Conservation (phyloP, 1,284 basidiomycete genomes). For the Paramarasmius palmivorus region DNA sequence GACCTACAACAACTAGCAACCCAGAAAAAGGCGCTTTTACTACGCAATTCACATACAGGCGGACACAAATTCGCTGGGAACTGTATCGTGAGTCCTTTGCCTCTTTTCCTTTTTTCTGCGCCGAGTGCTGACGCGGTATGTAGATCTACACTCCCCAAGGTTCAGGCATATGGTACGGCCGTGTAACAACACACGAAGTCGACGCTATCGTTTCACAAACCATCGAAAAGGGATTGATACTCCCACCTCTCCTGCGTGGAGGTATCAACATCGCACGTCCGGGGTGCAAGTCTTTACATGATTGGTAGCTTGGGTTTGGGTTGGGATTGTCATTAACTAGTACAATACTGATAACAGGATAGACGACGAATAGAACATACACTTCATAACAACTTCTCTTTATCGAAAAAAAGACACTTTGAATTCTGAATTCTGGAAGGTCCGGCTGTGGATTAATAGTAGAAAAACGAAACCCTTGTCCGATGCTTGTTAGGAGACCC, state of each 20-base stretch:
- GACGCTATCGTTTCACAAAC: slow-evolving; percentile 87
- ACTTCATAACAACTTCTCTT: too few relatives aligned
- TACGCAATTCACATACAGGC: slow-evolving; percentile 87
- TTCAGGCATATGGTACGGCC: slow-evolving; percentile 88
- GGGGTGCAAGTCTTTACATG: slow-evolving; percentile 65
- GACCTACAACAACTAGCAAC: slow-evolving; percentile 25
- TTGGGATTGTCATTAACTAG: too few relatives aligned
- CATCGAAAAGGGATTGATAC: slow-evolving; percentile 78
- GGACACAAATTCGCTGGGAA: slow-evolving; percentile 93
- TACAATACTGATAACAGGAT: not conserved
- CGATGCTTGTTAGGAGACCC: too few relatives aligned
- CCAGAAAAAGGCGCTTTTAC: slow-evolving; percentile 57
- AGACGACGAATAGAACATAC: not conserved
- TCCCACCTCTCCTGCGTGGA: slow-evolving; percentile 82
- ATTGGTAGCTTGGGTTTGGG: slow-evolving; percentile 55
- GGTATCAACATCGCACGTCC: slow-evolving; percentile 74
- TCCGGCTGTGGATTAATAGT: too few relatives aligned
- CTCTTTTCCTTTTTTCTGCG: not conserved
- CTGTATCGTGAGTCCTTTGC: slow-evolving; percentile 66
- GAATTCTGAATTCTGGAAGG: too few relatives aligned
- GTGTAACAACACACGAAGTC: slow-evolving; percentile 87
- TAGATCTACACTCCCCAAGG: slow-evolving; percentile 88
- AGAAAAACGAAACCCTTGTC: too few relatives aligned
- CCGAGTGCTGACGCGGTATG: not conserved
- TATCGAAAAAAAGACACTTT: too few relatives aligned